phyloP scores from a whole-genome alignment of 139 green algal species.

The Closterium sp. region DNA sequence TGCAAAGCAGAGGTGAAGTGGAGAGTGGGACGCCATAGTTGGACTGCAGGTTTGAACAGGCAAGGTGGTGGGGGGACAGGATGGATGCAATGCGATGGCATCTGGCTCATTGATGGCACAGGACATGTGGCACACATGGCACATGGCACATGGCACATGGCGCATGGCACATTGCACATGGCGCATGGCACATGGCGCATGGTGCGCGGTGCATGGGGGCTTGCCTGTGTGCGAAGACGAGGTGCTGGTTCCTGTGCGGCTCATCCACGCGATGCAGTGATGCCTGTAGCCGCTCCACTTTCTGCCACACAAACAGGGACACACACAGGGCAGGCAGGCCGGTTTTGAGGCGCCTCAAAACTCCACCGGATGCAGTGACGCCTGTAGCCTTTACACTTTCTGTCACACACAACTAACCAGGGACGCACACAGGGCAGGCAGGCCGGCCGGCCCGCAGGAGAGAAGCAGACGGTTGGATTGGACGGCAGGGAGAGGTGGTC shows the following conservation, averaged over 20 bases:
- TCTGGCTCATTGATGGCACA: no score
- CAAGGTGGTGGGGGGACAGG: no score
- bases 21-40: no score
- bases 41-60: no score
- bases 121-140: no score
- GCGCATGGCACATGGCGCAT: no score
- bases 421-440: neutral
- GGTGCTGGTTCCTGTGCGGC: conserved; percentile 57
- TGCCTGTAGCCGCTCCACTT: conserved; percentile 70
- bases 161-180: no score
- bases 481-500: neutral
- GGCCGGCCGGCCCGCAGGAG: no score
- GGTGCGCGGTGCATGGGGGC: neutral
- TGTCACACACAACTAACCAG: conserved; percentile 43
- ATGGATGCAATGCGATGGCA: no score
- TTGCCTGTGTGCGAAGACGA: conserved; percentile 74
- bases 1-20: no score
- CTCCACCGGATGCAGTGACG: conserved; percentile 84
- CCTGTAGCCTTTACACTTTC: conserved; percentile 75
- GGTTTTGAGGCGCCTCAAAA: neutral
- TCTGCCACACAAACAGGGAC: conserved; percentile 57
- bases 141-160: no score
- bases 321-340: neutral
- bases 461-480: conserved; percentile 10
- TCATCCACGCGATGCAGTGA: conserved; percentile 83